Conservation (phyloP, 1,284 basidiomycete species). For the Puccinia triticina region DNA sequence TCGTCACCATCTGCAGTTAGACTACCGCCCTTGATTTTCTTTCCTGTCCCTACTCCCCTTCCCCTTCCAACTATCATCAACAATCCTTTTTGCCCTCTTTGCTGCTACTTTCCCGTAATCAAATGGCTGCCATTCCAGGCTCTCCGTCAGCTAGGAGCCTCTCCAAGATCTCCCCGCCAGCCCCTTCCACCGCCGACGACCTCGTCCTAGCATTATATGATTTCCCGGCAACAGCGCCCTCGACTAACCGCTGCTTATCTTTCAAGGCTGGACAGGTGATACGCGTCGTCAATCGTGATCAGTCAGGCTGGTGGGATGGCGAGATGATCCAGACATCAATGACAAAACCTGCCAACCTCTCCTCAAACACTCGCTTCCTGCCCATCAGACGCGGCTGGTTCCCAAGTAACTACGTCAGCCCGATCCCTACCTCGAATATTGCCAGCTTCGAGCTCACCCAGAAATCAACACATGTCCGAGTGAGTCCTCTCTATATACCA, state of each 20-base stretch:
- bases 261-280: constrained; percentile 90
- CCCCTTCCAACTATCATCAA: too few relatives aligned
- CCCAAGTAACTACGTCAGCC: constrained; percentile 70
- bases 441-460: background rate
- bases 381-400: constrained; percentile 82
- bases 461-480: background rate
- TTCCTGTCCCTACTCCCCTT: too few relatives aligned
- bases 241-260: constrained; percentile 70
- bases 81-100: too few relatives aligned
- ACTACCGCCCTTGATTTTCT: background rate
- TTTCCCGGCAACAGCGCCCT: constrained; percentile 23
- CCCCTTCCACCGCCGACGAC: constrained; percentile 9
- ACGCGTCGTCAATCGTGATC: constrained; percentile 80
- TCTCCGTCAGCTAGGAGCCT: background rate
- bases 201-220: constrained; percentile 42
- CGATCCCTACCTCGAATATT: background rate
- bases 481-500: background rate
- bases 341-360: constrained; percentile 21
- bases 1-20: background rate
- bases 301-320: constrained; percentile 98
- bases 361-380: background rate
- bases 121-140: constrained; percentile 1
- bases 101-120: too few relatives aligned
- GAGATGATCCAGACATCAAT: constrained; percentile 73
- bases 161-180: background rate